Percentiles rank a stretch among this genome's conserved stretches.
Evolutionary conservation across 306 rosid genomes (phyloP).

Genomic region (Dryas drummondii): DNA sequence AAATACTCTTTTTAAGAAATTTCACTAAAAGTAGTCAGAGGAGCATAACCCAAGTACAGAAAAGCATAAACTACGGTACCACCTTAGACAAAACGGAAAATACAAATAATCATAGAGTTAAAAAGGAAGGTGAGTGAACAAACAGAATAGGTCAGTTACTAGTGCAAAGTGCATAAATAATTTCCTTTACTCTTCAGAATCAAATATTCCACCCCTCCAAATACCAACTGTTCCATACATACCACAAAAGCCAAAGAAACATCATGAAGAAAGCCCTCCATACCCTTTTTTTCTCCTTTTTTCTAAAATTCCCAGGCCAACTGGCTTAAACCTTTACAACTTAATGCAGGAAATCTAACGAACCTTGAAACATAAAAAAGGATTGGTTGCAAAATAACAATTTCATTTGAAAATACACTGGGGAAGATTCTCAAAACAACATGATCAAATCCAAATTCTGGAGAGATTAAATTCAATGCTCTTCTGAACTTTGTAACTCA

Average conservation of each 20-base stretch:
- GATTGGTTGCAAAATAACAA: background rate
- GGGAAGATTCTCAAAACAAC: background rate
- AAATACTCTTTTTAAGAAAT: constrained; percentile 8
- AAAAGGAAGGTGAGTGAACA: background rate
- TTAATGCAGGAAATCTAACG: background rate
- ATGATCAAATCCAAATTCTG: too few relatives aligned
- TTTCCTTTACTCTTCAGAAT: background rate
- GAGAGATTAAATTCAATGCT: too few relatives aligned
- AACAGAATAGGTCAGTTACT: too few relatives aligned
- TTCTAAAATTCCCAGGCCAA: background rate
- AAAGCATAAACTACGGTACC: background rate
- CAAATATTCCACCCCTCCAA: background rate
- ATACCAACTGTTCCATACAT: background rate
- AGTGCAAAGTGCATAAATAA: background rate
- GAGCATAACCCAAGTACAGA: background rate
- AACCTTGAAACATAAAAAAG: background rate
- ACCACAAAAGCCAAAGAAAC: background rate
- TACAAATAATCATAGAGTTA: background rate
- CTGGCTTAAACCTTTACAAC: background rate
- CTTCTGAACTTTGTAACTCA: too few relatives aligned
- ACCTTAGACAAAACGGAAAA: background rate
- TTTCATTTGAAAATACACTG: background rate
- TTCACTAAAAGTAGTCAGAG: background rate
- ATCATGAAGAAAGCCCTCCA: background rate
- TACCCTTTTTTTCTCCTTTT: background rate